These are phyloP conservation scores for Lactuca saligna DNA, from an alignment of 129 eudicot species.

Conservation along the genomic window DNA sequence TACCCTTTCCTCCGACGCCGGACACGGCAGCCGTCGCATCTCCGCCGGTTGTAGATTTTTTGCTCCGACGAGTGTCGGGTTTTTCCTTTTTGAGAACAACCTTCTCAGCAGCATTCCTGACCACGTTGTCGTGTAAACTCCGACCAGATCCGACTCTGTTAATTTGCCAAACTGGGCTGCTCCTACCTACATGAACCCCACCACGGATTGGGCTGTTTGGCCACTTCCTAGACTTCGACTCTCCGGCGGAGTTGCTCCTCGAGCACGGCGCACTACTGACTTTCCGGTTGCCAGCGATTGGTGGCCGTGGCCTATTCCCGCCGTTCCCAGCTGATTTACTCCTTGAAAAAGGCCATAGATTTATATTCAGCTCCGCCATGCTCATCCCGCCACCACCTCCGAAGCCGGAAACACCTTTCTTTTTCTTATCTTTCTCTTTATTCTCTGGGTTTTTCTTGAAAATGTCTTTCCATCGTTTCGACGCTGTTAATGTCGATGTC, in stretches of 20 bases:
- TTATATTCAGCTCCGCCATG: conserved; percentile 13
- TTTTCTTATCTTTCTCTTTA: conserved; percentile 10
- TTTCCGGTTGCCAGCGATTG: conserved; percentile 34
- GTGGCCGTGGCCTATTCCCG: neutral
- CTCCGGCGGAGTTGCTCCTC: conserved; percentile 76
- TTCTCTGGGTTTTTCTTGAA: neutral
- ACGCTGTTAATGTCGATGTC: conserved; percentile 25
- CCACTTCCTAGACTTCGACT: conserved; percentile 31
- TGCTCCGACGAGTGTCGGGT: conserved; percentile 1
- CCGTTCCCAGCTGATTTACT: neutral
- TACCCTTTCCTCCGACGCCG: conserved; percentile 25
- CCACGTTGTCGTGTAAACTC: neutral
- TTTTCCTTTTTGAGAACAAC: conserved; percentile 7
- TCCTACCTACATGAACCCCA: neutral
- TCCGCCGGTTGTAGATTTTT: conserved; percentile 16
- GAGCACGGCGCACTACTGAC: conserved; percentile 90
- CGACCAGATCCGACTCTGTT: neutral
- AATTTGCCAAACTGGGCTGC: neutral
- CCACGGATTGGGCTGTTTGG: neutral
- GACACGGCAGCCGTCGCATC: conserved; percentile 13
- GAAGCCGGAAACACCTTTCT: conserved; percentile 8
- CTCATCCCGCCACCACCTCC: conserved; percentile 1
- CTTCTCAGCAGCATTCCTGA: conserved; percentile 26
- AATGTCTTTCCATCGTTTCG: conserved; percentile 14
- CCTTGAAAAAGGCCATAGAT: neutral